A percentile compares a stretch with the other conserved stretches of the same genome.
phyloP scores from a whole-genome alignment of 257 asterid species.

The Eustoma russellianum region DNA sequence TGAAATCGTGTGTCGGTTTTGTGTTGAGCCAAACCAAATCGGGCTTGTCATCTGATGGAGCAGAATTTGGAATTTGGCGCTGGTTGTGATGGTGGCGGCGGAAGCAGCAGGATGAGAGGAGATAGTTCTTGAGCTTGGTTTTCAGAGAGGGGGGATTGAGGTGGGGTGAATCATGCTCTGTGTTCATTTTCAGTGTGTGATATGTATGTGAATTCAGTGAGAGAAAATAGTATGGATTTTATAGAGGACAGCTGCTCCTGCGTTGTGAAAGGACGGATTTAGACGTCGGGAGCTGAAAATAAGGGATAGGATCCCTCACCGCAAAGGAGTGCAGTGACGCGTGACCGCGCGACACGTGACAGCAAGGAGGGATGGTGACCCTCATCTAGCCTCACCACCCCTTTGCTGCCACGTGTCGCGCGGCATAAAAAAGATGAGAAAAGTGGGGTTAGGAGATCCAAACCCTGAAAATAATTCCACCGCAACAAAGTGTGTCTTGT shows the following conservation, averaged over 20 bases:
- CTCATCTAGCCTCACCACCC: no score
- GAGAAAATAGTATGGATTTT: neutral
- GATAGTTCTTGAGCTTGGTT: constrained; percentile 32
- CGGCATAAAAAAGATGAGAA: no score
- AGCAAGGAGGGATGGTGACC: no score
- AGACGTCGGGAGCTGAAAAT: constrained; percentile 1
- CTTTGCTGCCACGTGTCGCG: no score
- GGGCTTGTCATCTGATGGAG: constrained; percentile 36
- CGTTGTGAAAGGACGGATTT: constrained; percentile 5
- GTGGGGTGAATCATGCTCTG: constrained; percentile 9
- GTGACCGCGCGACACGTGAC: no score
- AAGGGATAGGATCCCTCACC: no score
- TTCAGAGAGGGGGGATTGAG: constrained; percentile 29
- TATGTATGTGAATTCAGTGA: neutral
- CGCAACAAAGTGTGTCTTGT: no score
- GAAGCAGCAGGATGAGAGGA: constrained; percentile 50
- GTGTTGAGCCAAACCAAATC: constrained; percentile 33
- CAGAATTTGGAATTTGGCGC: constrained; percentile 18
- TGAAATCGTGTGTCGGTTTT: constrained; percentile 18
- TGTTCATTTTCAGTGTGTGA: neutral
- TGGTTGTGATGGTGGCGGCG: constrained; percentile 31
- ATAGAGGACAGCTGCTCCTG: no score
- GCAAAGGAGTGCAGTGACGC: no score
- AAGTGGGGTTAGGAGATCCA: no score
- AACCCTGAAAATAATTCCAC: neutral